Evolutionary conservation across 192 early-diverging fungal genomes (phyloP), one percentile per base, ranked within the genome.

Genomic region (Backusella sp.): DNA sequence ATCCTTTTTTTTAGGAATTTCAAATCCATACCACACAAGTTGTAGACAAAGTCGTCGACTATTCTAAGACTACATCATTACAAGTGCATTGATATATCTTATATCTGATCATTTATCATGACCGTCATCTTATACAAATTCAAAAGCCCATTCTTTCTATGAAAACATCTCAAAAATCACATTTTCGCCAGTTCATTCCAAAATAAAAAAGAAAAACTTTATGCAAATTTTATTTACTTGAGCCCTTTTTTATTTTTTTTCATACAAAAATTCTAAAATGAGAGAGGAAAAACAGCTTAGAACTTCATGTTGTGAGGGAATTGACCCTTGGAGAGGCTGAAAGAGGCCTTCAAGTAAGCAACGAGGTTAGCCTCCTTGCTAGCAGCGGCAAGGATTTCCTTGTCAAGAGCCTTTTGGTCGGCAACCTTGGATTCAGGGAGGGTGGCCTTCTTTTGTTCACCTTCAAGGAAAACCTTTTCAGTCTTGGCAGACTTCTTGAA

Each of bases 291-390:
- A 21, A 28, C 23, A 46, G 46, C 36, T 96, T 97, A 99, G 90
- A 98, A 98, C 91, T 95, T 93, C 86, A 99, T 85, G 74, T 85
- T 79, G 90, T 99, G 98, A 77, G 97, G 96, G 82, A 92, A 92
- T 90, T 99, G 95, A 79, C 96, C 96, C 91, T 97, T 97, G 88
- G 92, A 85, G 67, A 99, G 92, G 49, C 94, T 87, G 87, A 99
- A 99, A 75, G 89, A 87, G 75, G 95, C 84, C 79, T 83, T 85
- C 70, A 99, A 88, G 95, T 99, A 99, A 46, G 91, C 86, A 78
- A 88, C 88, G 75, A 99, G 90, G 84, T 89, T 85, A 66, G 95
- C 96, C 73, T 88, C 89, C 91, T 96, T 95, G 88, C 88, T 89
- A 75, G 98, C 80, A n/a, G 88, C 90, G 66, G 91, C 92, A 44